A percentile compares a stretch with the other conserved stretches of the same genome.
Evolutionary conservation across 164 flowering plant genomes (phyloP).

Genomic region (grape (Vitis vinifera)): ASM3070453v1 NC_081816.1:4770501-4771000

Average conservation of each 20-base stretch:
- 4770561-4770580: not conserved
- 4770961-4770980: not conserved
- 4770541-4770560: conserved; percentile 4
- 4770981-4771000: not conserved
- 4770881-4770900: not conserved
- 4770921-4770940: conserved; percentile 17
- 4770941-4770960: conserved; percentile 2
- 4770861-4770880: not conserved
- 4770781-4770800: not conserved
- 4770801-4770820: too few species aligned
- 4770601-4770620: not conserved
- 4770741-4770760: conserved; percentile 9
- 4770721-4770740: not conserved
- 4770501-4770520: not conserved
- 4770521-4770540: conserved; percentile 4
- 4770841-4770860: not conserved
- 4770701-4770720: not conserved
- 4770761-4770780: conserved; percentile 10
- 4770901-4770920: conserved; percentile 12
- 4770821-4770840: not conserved
- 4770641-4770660: conserved; percentile 2
- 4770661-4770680: conserved; percentile 14
- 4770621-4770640: not conserved
- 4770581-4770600: not conserved
- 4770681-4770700: conserved; percentile 1